Conservation (phyloP, 345 rosid species). For the Salix arbutifolia region DNA sequence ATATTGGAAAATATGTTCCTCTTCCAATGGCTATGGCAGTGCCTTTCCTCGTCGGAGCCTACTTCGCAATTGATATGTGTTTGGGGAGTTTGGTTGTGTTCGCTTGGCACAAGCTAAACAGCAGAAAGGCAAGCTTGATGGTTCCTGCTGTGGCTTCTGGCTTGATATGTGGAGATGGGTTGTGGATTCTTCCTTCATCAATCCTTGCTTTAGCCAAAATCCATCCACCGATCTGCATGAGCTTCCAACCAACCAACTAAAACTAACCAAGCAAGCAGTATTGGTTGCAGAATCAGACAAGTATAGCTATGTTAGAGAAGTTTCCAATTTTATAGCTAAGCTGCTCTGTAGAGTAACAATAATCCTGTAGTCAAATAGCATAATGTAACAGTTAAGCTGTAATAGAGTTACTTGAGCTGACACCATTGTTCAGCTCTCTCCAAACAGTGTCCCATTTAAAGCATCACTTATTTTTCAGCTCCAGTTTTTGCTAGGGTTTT, state of each 20-base stretch:
- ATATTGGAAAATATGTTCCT: slow-evolving; percentile 64
- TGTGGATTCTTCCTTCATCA: slow-evolving; percentile 88
- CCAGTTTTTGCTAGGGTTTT: too few relatives aligned
- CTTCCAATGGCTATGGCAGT: slow-evolving; percentile 99
- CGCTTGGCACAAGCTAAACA: slow-evolving; percentile 22
- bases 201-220: slow-evolving; percentile 66
- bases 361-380: not conserved
- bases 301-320: not conserved
- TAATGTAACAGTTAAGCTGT: too few relatives aligned
- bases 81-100: slow-evolving; percentile 26
- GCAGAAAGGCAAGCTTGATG: slow-evolving; percentile 52
- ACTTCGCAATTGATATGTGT: slow-evolving; percentile 73
- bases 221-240: slow-evolving; percentile 82
- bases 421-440: too few relatives aligned
- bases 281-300: not conserved
- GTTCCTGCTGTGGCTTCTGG: slow-evolving; percentile 90
- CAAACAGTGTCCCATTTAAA: too few relatives aligned
- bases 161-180: slow-evolving; percentile 87
- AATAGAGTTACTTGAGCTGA: too few relatives aligned
- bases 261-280: not conserved
- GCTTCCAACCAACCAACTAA: slow-evolving; percentile 37
- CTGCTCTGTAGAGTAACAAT: not conserved
- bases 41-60: slow-evolving; percentile 86
- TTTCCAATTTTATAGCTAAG: not conserved
- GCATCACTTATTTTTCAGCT: too few relatives aligned